These are phyloP conservation scores for Debaryomyces hansenii DNA, from an alignment of 805 yeast species.

Conservation along the genomic window DNA sequence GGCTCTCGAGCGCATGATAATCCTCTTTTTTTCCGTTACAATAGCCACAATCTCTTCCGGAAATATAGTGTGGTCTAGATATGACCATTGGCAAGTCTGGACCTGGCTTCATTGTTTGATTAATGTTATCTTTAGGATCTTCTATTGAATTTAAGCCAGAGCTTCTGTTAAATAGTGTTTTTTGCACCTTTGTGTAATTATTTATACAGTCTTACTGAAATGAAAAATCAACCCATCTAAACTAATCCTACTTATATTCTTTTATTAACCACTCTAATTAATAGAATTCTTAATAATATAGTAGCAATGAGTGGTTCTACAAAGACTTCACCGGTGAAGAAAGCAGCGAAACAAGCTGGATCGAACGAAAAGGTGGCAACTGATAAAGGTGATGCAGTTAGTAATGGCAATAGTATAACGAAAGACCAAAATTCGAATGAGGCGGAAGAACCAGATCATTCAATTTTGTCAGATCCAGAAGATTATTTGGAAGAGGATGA, in stretches of 20 bases:
- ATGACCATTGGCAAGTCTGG: slow-evolving; percentile 27
- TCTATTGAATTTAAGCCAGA: neutral
- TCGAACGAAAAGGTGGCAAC: neutral
- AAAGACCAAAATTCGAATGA: slow-evolving; percentile 2
- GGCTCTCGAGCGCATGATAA: slow-evolving; percentile 38
- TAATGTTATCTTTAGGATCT: neutral
- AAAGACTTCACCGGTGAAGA: slow-evolving; percentile 6
- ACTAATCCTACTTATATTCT: neutral
- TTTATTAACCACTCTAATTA: neutral
- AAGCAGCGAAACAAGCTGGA: slow-evolving; percentile 1
- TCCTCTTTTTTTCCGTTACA: slow-evolving; percentile 53
- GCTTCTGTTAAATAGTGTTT: neutral
- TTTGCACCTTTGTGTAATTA: neutral
- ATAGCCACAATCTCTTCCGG: slow-evolving; percentile 65
- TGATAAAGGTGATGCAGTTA: neutral
- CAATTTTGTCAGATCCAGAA: slow-evolving; percentile 43
- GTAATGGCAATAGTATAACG: neutral
- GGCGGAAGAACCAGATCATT: slow-evolving; percentile 23
- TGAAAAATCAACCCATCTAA: neutral
- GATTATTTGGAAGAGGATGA: slow-evolving; percentile 57
- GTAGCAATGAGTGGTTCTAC: slow-evolving; percentile 6
- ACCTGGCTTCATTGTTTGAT: neutral
- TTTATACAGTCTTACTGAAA: neutral
- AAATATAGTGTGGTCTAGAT: slow-evolving; percentile 45
- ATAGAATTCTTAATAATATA: neutral